Evolutionary conservation across 179 eudicot genomes (phyloP).

Genomic region (Spergularia azorica): DNA sequence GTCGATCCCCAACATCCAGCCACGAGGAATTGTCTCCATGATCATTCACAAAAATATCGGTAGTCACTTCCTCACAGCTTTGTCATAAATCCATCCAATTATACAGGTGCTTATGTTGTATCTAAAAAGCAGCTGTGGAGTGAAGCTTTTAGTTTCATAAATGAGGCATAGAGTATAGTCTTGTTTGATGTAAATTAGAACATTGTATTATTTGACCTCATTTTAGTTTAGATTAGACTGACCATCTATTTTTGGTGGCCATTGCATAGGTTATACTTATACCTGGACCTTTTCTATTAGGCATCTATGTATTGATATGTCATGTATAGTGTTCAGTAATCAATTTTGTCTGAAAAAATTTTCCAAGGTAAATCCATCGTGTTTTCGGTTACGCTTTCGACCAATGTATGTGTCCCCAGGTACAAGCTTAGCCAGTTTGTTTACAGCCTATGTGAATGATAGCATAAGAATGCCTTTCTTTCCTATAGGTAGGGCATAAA

Average conservation of each 20-base stretch:
- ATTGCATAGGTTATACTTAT: constrained; percentile 18
- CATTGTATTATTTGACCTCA: constrained; percentile 22
- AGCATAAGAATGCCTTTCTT: too few species aligned
- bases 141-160: too few species aligned
- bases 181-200: constrained; percentile 30
- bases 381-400: too few species aligned
- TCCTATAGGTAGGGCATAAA: too few species aligned
- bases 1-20: constrained; percentile 31
- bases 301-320: constrained; percentile 26
- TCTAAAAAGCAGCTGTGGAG: too few species aligned
- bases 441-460: too few species aligned
- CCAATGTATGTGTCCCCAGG: too few species aligned
- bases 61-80: too few species aligned
- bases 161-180: neutral
- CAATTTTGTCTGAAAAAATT: constrained; percentile 19
- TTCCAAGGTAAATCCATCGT: neutral
- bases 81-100: too few species aligned
- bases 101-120: too few species aligned
- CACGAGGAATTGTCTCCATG: constrained; percentile 24
- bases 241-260: constrained; percentile 16
- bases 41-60: neutral
- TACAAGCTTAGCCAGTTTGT: too few species aligned
- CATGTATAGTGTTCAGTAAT: constrained; percentile 21
- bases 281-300: neutral
- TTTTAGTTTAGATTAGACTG: constrained; percentile 16